These are phyloP conservation scores for Hygrocybe coccinea DNA, from an alignment of 768 basidiomycete species.

Conservation along the genomic window DNA sequence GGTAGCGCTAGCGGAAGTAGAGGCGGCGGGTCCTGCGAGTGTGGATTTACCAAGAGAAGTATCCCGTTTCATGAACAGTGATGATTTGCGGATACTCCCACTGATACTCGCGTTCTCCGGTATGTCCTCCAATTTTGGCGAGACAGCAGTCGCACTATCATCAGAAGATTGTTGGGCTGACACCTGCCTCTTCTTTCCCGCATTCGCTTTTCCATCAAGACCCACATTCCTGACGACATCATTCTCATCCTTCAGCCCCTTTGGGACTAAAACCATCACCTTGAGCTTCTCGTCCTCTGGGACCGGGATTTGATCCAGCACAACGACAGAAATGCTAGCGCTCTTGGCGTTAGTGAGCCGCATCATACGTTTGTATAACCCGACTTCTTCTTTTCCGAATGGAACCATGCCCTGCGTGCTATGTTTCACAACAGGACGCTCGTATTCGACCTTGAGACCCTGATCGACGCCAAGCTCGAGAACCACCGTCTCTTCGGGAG, in stretches of 20 bases:
- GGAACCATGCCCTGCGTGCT: constrained; percentile 1
- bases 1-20: no score
- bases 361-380: constrained; percentile 2
- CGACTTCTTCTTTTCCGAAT: constrained; percentile 2
- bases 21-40: no score
- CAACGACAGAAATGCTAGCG: not conserved
- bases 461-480: constrained; percentile 7
- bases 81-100: not conserved
- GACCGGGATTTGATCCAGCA: constrained; percentile 2
- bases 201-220: not conserved
- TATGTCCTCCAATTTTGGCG: not conserved
- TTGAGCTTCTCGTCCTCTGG: constrained; percentile 4
- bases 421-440: constrained; percentile 1
- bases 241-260: constrained; percentile 1
- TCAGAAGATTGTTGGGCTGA: not conserved
- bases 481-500: constrained; percentile 1
- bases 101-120: not conserved
- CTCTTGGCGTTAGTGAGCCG: constrained; percentile 1
- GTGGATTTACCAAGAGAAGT: not conserved
- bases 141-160: not conserved
- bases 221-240: constrained; percentile 2
- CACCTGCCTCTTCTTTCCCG: not conserved
- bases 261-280: not conserved
- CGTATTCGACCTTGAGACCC: constrained; percentile 5
- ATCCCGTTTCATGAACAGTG: not conserved